phyloP scores from a whole-genome alignment of 345 rosid genomes.

The Eucalyptus pauciflora region DNA sequence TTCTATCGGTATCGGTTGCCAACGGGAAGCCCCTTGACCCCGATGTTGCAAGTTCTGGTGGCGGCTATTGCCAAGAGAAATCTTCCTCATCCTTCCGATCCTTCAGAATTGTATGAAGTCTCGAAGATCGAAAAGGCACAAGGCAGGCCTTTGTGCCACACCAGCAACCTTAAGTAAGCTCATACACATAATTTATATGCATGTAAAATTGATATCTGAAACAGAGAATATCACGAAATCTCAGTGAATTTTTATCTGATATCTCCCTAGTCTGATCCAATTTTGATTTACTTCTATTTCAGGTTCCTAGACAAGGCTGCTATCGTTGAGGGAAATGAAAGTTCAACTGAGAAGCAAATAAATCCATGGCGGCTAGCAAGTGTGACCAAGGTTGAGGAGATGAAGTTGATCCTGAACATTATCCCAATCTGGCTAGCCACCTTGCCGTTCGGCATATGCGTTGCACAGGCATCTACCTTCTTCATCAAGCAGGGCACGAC shows the following conservation, averaged over 20 bases:
- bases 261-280: background rate
- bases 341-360: conserved; percentile 17
- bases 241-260: background rate
- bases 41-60: conserved; percentile 65
- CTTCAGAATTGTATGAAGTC: conserved; percentile 44
- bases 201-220: background rate
- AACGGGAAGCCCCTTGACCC: conserved; percentile 75
- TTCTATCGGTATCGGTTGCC: conserved; percentile 63
- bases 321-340: conserved; percentile 24
- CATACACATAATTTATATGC: background rate
- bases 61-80: conserved; percentile 74
- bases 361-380: conserved; percentile 73
- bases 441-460: conserved; percentile 67
- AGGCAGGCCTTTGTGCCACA: conserved; percentile 56
- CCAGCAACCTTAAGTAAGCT: conserved; percentile 52
- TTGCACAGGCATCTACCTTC: conserved; percentile 72
- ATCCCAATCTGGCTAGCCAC: conserved; percentile 79
- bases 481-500: conserved; percentile 77
- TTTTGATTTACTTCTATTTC: background rate
- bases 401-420: conserved; percentile 79
- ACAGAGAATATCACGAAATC: background rate
- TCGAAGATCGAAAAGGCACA: conserved; percentile 18
- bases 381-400: conserved; percentile 76
- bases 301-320: conserved; percentile 97
- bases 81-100: conserved; percentile 39